Base-by-base conservation (phyloP, 1,284 basidiomycete species). In the Ceratobasidium sp. region DNA sequence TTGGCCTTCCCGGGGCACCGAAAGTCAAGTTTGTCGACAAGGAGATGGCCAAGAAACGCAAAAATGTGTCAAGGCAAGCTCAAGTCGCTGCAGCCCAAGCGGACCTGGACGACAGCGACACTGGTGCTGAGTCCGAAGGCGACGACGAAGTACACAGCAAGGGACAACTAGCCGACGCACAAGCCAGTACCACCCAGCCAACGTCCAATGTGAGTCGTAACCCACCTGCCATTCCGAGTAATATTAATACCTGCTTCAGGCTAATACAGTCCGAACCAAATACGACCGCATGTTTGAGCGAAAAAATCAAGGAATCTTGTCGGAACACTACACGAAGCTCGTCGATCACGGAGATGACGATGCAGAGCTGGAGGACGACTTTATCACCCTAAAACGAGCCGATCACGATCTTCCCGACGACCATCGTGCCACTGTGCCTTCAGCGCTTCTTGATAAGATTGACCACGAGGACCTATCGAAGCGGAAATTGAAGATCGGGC, bases 271-370 rank as follows among this genome's bases (percentile, higher is more conserved):
- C 0, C 86, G 93, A 68, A 98, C 97, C 3, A 98, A 97, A 80
- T 98, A 98, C 78, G 97, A 99, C 78, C 88, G 94, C 62, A 98
- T 99, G 94, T 99, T 99, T 77, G 92, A 93, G 76, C 88, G 96
- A 70, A 96, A 93, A 79, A 98, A 98, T 78, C 96, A 98, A 79
- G 91, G 89, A 73, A 91, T 98, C 62, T 85, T 98, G 20, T 95
- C 94, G 0, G 87, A 90, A 72, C 96, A 98, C 78, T 98, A 98
- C 80, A 85, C 83, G 69, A 94, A 94, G 75, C 88, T 99, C 57
- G 83, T 98, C 67, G 91, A 93, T 70, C 89, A 90, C 69, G 77
- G 78, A 50, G 80, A 77, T 31, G 85, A 82, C 56, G 78, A 77
- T 27, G 79, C 76, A 31, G 85, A 84, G 29, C 86, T 84, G 15